Conservation (phyloP, 2,329 filamentous ascomycete species). For the Scedosporium dehoogii region DNA sequence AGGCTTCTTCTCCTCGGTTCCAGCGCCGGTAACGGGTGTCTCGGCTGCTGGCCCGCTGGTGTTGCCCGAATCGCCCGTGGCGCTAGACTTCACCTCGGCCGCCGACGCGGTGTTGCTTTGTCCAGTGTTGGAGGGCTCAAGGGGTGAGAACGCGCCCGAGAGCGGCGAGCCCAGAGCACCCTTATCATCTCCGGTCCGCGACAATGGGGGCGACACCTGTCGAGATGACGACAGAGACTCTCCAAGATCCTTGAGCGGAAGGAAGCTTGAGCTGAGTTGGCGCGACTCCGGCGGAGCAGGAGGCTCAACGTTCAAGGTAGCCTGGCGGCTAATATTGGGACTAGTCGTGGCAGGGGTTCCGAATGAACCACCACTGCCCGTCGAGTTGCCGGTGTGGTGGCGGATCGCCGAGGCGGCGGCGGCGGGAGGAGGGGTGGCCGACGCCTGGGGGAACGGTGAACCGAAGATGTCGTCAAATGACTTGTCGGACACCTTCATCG, state of each 20-base stretch:
- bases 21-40: neutral
- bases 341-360: constrained; percentile 48
- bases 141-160: constrained; percentile 3
- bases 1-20: constrained; percentile 6
- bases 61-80: neutral
- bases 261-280: constrained; percentile 67
- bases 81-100: neutral
- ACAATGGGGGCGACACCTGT: constrained; percentile 62
- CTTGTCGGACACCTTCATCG: constrained; percentile 45
- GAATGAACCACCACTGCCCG: constrained; percentile 40
- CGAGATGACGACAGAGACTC: constrained; percentile 70
- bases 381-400: constrained; percentile 48
- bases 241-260: constrained; percentile 57
- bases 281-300: constrained; percentile 57
- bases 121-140: neutral
- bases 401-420: constrained; percentile 23
- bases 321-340: constrained; percentile 53
- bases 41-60: constrained; percentile 4
- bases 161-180: constrained; percentile 5
- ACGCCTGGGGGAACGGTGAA: constrained; percentile 19
- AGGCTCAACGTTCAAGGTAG: constrained; percentile 45
- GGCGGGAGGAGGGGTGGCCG: constrained; percentile 3
- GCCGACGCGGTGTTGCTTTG: constrained; percentile 33
- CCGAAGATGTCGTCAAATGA: constrained; percentile 85
- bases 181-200: constrained; percentile 28